Evolutionary conservation across 768 basidiomycete genomes (phyloP).

Genomic region (Hirschioporus abietinus): DNA sequence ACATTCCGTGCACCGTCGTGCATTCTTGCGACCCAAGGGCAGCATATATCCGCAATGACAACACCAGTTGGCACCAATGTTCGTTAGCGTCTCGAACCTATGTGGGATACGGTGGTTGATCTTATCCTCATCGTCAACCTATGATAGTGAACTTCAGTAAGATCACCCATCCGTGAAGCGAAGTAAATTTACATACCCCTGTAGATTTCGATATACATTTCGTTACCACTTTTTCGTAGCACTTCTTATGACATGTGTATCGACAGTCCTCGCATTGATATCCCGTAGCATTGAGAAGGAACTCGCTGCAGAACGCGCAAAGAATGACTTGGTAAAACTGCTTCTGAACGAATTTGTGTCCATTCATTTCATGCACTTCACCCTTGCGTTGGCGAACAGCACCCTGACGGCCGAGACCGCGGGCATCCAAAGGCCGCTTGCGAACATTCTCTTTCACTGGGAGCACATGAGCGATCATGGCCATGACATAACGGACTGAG

Average conservation of each 20-base stretch:
- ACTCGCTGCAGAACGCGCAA: constrained; percentile 97
- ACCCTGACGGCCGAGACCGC: constrained; percentile 93
- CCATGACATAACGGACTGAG: constrained; percentile 13
- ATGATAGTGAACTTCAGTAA: constrained; percentile 3
- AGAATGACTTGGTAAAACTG: constrained; percentile 99
- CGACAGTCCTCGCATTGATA: constrained; percentile 99
- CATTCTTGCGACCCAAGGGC: constrained; percentile 94
- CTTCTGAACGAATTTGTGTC: constrained; percentile 93
- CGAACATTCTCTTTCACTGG: constrained; percentile 97
- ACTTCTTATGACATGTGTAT: constrained; percentile 99
- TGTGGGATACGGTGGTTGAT: constrained; percentile 99
- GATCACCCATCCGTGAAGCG: background rate
- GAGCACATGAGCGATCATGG: constrained; percentile 9
- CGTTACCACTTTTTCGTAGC: constrained; percentile 97
- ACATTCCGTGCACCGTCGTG: constrained; percentile 93
- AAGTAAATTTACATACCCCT: constrained; percentile 53
- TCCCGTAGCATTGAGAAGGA: constrained; percentile 94
- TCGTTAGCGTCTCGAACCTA: constrained; percentile 94
- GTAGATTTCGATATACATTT: constrained; percentile 98
- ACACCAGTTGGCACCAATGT: constrained; percentile 98
- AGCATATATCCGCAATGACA: constrained; percentile 99
- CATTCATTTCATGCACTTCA: constrained; percentile 99
- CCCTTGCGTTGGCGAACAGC: constrained; percentile 97
- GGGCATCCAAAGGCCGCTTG: constrained; percentile 89
- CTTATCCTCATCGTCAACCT: constrained; percentile 97